Conservation (phyloP, 176 grass and related monocot species). For the Tillandsia fasciculata region DNA sequence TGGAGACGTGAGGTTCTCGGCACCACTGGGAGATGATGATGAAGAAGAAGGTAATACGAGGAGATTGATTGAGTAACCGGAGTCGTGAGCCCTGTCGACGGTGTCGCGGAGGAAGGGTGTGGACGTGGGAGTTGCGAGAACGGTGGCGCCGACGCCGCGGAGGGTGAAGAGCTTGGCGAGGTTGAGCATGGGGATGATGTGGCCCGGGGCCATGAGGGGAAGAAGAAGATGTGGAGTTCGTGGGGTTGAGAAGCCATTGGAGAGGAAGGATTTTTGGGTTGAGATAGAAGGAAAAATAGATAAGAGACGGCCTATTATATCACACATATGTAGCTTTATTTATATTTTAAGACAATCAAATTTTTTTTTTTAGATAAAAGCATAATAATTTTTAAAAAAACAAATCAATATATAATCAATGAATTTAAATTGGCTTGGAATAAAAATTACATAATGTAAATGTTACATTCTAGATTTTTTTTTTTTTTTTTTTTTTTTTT, state of each 20-base stretch:
- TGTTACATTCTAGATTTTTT: too few relatives aligned
- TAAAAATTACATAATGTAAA: too few relatives aligned
- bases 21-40: neutral
- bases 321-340: too few relatives aligned
- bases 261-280: neutral
- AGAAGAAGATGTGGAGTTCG: slow-evolving; percentile 21
- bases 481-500: too few relatives aligned
- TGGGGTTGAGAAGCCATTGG: neutral
- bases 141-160: neutral
- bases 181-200: slow-evolving; percentile 28
- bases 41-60: neutral
- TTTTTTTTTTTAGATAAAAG: too few relatives aligned
- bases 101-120: neutral
- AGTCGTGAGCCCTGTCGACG: neutral
- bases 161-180: slow-evolving; percentile 13
- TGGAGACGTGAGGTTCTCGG: neutral
- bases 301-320: neutral
- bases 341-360: too few relatives aligned
- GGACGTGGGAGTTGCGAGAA: neutral
- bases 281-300: neutral
- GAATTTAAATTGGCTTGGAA: too few relatives aligned
- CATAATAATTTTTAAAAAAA: too few relatives aligned
- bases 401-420: too few relatives aligned
- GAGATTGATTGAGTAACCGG: neutral
- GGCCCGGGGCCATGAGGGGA: slow-evolving; percentile 28